These are phyloP conservation scores for Rhypophila decipiens DNA, from an alignment of 495 filamentous ascomycete genomes.

Conservation along the genomic window DNA sequence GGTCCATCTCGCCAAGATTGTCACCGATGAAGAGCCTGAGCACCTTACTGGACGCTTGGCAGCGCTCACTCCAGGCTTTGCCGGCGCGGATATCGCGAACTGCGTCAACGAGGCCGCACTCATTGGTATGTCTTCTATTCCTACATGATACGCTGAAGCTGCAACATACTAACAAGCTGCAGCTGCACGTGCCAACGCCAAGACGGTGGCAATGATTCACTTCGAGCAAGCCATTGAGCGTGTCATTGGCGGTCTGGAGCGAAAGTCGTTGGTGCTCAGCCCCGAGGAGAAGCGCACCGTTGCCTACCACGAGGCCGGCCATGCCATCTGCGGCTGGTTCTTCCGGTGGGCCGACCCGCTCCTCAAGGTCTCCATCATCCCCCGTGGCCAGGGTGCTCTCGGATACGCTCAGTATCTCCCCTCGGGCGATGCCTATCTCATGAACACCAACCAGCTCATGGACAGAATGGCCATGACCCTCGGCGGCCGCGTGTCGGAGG, in stretches of 20 bases:
- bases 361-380: slow-evolving; percentile 97
- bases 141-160: neutral
- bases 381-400: slow-evolving; percentile 84
- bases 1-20: slow-evolving; percentile 87
- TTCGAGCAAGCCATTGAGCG: slow-evolving; percentile 98
- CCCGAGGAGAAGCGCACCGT: slow-evolving; percentile 92
- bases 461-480: slow-evolving; percentile 99
- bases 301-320: slow-evolving; percentile 96
- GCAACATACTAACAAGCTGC: slow-evolving; percentile 23
- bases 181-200: slow-evolving; percentile 79
- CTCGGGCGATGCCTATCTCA: slow-evolving; percentile 78
- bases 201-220: slow-evolving; percentile 73
- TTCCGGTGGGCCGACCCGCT: slow-evolving; percentile 93
- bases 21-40: slow-evolving; percentile 82
- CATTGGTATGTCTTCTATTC: slow-evolving; percentile 62
- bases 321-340: slow-evolving; percentile 98
- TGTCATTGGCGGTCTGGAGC: slow-evolving; percentile 91
- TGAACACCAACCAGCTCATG: slow-evolving; percentile 95
- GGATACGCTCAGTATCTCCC: slow-evolving; percentile 98
- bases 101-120: slow-evolving; percentile 96
- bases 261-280: slow-evolving; percentile 86
- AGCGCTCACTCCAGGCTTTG: slow-evolving; percentile 90
- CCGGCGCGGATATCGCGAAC: slow-evolving; percentile 96
- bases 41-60: slow-evolving; percentile 80
- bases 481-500: slow-evolving; percentile 88